Base-by-base conservation (phyloP, 2,329 filamentous ascomycete genomes). In the Didymella sp. region DNA sequence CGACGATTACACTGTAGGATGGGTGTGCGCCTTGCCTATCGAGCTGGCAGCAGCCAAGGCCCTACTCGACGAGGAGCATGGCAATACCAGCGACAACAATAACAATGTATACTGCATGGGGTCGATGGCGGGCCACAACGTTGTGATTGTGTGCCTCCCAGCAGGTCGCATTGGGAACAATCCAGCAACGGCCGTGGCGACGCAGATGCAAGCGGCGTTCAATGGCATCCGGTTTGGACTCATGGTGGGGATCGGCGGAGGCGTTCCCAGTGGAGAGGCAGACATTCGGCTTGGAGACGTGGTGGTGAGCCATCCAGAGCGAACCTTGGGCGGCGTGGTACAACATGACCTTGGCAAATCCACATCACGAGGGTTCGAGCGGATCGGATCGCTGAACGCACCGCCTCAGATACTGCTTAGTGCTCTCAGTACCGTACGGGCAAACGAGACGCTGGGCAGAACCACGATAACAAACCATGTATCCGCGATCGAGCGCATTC, bases 211-310 rank as follows among this genome's bases (percentile, higher is more conserved):
- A 13, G 47, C 59, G 6, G 69, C 67, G 4, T 79, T 78, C 56
- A 55, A 46, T 6, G 35, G 21, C 2, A 75, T 80, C 28, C 68
- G 62, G 19, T 69, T 80, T 35, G 73, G 72, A 2, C 66, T 82
- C 1, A 73, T 82, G 71, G 78, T 82, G 0, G 79, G 79, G 17
- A 77, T 82, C 33, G 79, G 76, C 0, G 75, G 75, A 25, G 68
- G 68, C 21, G 66, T 68, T n/a, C 63, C 66, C 9, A 61, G 57
- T 31, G 40, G 19, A 4, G 51, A 59, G 4, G 24, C 41, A 37
- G 68, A 70, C 42, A 60, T 69, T 11, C 59, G 68, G 24, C 65
- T 70, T 17, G 68, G 68, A 9, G 68, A 70, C 21, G 63, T 70
- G n/a, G 66, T 68, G 24, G 61, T 69, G 8, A 66, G 62, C 60